Conservation (phyloP, 805 yeast genomes). For the Citeromyces nyonsensis region DNA sequence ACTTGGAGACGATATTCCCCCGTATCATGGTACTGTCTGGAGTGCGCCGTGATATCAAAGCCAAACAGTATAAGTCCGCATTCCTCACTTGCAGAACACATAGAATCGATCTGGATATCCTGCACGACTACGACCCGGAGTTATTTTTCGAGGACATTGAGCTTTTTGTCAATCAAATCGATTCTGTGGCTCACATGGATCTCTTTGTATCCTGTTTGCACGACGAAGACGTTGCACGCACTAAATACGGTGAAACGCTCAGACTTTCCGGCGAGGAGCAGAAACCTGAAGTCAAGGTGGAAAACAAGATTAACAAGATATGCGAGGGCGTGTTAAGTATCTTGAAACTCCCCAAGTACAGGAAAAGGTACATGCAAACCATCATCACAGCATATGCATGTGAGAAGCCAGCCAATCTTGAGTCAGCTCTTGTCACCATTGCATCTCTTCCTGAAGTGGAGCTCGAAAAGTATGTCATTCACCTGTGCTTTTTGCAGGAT, state of each 20-base stretch:
- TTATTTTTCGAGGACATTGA: constrained; percentile 50
- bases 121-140: constrained; percentile 76
- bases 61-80: constrained; percentile 50
- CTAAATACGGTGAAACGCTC: constrained; percentile 71
- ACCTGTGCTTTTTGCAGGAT: constrained; percentile 82
- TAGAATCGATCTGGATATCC: constrained; percentile 78
- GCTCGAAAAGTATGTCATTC: constrained; percentile 53
- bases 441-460: constrained; percentile 31
- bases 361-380: constrained; percentile 50
- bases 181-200: constrained; percentile 63
- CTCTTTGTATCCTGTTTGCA: constrained; percentile 74
- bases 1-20: constrained; percentile 86
- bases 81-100: constrained; percentile 78
- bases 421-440: constrained; percentile 56
- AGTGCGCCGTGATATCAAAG: constrained; percentile 55
- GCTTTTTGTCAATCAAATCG: constrained; percentile 54
- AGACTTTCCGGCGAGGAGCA: constrained; percentile 6
- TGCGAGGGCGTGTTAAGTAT: constrained; percentile 58
- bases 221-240: constrained; percentile 71
- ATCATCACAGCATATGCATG: constrained; percentile 87
- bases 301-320: constrained; percentile 50
- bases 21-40: constrained; percentile 81
- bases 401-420: constrained; percentile 74
- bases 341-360: constrained; percentile 32
- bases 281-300: constrained; percentile 2